Base-by-base conservation (phyloP, 495 filamentous ascomycete genomes). In the Penicillium canescens region DNA sequence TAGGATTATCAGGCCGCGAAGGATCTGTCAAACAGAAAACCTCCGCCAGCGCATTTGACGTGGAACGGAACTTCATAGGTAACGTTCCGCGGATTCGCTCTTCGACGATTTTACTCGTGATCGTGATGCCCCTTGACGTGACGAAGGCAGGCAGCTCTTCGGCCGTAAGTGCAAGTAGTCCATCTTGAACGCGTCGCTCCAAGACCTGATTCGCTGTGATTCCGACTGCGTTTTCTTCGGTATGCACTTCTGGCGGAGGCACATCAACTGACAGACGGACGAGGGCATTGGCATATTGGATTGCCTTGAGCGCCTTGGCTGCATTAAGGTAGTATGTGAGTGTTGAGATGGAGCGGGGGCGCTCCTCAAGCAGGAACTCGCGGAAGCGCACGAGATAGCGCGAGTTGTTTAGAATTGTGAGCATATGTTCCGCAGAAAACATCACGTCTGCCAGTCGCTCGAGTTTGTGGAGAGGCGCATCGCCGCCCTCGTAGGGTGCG, bases 1-100 rank as follows among this genome's bases (percentile, higher is more conserved):
- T 86, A 1, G 88, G 89, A 67, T 91, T 90, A 60, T 88, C 89
- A 5, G 79, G 75, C 54, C 86, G 72, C 20, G 84, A 84, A 7
- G 89, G 88, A 69, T 92, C 89, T 6, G 86, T 88, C 55, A 91
- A 68, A 63, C 87, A 90, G 57, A 91, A 92, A 0, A 87, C 86
- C 60, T 91, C 87, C 0, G 85, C 86, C 42, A 92, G 57, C 4
- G 88, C 87, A 62, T 91, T 86, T 3, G 85, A 85, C 10, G 86
- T 58, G 76, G 81, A 48, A 68, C 73, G 34, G 81, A 76, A 72
- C 50, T 70, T 72, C 28, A 62, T 54, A 0, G 69, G 69, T 8
- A 74, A 57, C 1, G 67, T 70, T 5, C 68, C 68, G 5, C 69
- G 63, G 4, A 74, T 53, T 1, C 68, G 65, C 52, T 68, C 68